Base-by-base conservation (phyloP, 108 stramenopile species). In the Cyclotella cryptica region DNA sequence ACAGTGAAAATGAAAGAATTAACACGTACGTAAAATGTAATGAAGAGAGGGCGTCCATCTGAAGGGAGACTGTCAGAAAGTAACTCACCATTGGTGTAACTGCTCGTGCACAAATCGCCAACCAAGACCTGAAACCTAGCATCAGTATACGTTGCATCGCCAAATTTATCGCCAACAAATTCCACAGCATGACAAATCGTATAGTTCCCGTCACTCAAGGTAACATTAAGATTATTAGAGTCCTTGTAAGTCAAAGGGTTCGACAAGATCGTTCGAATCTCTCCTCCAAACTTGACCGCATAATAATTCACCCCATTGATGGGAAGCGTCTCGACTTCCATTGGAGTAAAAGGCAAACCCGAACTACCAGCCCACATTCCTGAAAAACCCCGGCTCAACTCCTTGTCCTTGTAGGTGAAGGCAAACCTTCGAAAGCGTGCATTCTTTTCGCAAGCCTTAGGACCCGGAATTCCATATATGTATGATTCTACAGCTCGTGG, bases 401-500 rank as follows among this genome's bases (percentile, higher is more conserved):
- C 80, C 29, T 62, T 17, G 54, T 81, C 80, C 69, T 55, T 75
- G 62, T 63, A 53, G 8, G 80, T n/a, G n/a, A n/a, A n/a, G n/a
- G n/a, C n/a, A n/a, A n/a, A n/a, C n/a, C n/a, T n/a, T n/a, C n/a
- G n/a, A 64, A 70, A 81, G 26, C 74, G 26, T 15, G 72, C 72
- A 69, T 76, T 60, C 7, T 0, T 57, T 29, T 76, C 60, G 35
- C 80, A 81, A 11, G 80, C 63, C 6, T 53, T 43, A 19, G 80
- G 80, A 51, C 80, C 80, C 1, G 61, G 68, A 39, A 81, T 52
- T 18, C 55, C 80, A 41, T 81, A 76, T 1, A 26, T 42, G 45
- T 81, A 81, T 10, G 69, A 71, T 67, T 72, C 71, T 10, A 73
- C 73, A 18, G 76, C n/a, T 3, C 79, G 74, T 29, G 71, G 66